These are phyloP conservation scores for rapeseed (Brassica napus) DNA, from an alignment of 345 rosid genomes.

Conservation along the genomic window DNA sequence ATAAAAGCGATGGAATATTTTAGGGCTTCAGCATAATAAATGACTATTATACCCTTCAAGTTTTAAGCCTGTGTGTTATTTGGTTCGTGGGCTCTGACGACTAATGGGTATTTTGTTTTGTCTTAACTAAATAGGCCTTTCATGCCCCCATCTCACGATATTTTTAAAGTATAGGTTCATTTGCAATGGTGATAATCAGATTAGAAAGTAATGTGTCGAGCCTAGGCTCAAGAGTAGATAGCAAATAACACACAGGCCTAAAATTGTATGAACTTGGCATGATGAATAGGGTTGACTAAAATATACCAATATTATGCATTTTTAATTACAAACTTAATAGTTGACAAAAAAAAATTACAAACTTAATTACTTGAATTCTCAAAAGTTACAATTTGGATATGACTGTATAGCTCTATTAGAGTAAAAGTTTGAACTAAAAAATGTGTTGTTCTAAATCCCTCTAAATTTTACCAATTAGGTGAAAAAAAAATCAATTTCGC, in stretches of 20 bases:
- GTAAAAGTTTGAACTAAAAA: too few species aligned
- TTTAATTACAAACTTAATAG: background rate
- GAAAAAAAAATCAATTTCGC: too few species aligned
- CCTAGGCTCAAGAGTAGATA: too few species aligned
- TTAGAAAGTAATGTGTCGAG: too few species aligned
- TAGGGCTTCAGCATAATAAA: background rate
- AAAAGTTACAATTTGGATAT: background rate
- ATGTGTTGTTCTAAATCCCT: too few species aligned
- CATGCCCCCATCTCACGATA: background rate
- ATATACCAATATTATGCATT: background rate
- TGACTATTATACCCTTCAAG: background rate
- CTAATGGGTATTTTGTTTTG: background rate
- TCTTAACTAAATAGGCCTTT: background rate
- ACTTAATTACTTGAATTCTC: background rate
- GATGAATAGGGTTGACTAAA: slow-evolving; percentile 33
- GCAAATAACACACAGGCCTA: too few species aligned
- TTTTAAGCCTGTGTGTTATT: background rate
- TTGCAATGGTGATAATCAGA: too few species aligned
- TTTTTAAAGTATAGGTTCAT: too few species aligned
- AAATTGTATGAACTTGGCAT: slow-evolving; percentile 25
- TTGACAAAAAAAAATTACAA: background rate
- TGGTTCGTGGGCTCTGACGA: background rate
- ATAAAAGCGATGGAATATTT: background rate
- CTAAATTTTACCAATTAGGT: too few species aligned
- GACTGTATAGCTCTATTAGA: too few species aligned